Evolutionary conservation across 805 yeast genomes (phyloP).

Genomic region (Pichia nakasei): DNA sequence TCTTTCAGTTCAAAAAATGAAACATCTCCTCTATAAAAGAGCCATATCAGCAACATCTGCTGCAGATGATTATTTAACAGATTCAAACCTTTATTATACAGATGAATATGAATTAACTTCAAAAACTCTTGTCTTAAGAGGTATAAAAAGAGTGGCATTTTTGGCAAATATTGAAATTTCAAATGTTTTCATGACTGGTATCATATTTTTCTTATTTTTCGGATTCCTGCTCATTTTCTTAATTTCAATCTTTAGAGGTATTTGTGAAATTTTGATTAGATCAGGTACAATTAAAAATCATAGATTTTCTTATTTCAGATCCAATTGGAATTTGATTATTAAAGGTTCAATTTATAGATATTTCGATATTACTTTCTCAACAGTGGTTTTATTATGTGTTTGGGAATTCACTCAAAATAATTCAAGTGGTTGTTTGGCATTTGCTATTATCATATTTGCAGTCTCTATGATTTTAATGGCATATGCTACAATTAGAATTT

Average conservation of each 20-base stretch:
- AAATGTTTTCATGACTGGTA: slow-evolving; percentile 75
- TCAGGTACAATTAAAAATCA: slow-evolving; percentile 50
- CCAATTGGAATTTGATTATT: slow-evolving; percentile 73
- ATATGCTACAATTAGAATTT: slow-evolving; percentile 70
- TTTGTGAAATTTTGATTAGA: slow-evolving; percentile 53
- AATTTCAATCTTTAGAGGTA: slow-evolving; percentile 57
- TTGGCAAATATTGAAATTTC: slow-evolving; percentile 81
- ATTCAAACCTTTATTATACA: slow-evolving; percentile 51
- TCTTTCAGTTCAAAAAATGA: slow-evolving; percentile 68
- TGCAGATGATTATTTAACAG: slow-evolving; percentile 36
- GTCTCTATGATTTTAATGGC: slow-evolving; percentile 49
- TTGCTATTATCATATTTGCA: slow-evolving; percentile 64
- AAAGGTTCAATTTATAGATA: slow-evolving; percentile 86
- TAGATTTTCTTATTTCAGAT: slow-evolving; percentile 68
- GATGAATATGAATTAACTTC: slow-evolving; percentile 57
- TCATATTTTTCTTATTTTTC: slow-evolving; percentile 74
- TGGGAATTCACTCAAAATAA: slow-evolving; percentile 87
- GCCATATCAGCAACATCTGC: slow-evolving; percentile 33
- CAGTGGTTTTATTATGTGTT: slow-evolving; percentile 65
- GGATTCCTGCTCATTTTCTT: slow-evolving; percentile 50
- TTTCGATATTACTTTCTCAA: slow-evolving; percentile 80
- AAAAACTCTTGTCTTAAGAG: slow-evolving; percentile 75
- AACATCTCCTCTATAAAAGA: slow-evolving; percentile 26
- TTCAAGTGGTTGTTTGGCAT: slow-evolving; percentile 72
- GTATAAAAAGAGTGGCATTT: slow-evolving; percentile 86